Evolutionary conservation across 1,139 yeast genomes (phyloP), one percentile per base, ranked within the genome.

Genomic region (Arxiozyma heterogenica): DNA sequence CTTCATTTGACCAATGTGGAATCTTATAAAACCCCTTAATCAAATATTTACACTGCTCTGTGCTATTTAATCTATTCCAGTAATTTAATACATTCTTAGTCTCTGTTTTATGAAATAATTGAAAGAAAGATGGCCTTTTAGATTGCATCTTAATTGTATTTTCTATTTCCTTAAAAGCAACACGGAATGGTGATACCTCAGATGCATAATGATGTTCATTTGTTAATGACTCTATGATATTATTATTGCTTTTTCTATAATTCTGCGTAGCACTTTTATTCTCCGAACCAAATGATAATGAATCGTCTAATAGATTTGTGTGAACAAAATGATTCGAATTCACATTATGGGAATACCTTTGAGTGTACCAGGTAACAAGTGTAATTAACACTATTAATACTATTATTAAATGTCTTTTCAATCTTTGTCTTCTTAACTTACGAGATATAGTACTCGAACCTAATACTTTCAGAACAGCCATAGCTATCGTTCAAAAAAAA

Each of bases 1-100:
- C 39, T n/a, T 48, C 54, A 45, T 62, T 62, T 9, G 57, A 55
- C 66, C 66, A 63, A 11, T 50, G 53, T 11, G 57, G 49, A 45
- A 53, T 45, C 11, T 51, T 50, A 47, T 61, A 59, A 8, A 59
- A 52, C 8, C 57, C 58, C 17, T 61, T 58, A 45, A 61, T 57
- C 49, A 59, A 53, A 42, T 56, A 58, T 17, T 58, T 56, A 49
- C 65, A 62, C 51, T 57, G 59, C 15, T 59, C 58, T 21, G 52
- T 52, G 18, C 42, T 46, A 7, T 22, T 41, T 8, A 38, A 22
- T 27, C 15, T 12, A 27, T 21, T 25, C 53, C 53, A 51, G 12
- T 15, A 20, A 12, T 44, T 21, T 20, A 20, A n/a, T 38, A 45
- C 15, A 17, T 44, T n/a, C 1, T 30, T 30, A 9, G 44, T 27